Base-by-base conservation (phyloP, 371 early-diverging fungal species). In the Enteropsectra breve region DNA sequence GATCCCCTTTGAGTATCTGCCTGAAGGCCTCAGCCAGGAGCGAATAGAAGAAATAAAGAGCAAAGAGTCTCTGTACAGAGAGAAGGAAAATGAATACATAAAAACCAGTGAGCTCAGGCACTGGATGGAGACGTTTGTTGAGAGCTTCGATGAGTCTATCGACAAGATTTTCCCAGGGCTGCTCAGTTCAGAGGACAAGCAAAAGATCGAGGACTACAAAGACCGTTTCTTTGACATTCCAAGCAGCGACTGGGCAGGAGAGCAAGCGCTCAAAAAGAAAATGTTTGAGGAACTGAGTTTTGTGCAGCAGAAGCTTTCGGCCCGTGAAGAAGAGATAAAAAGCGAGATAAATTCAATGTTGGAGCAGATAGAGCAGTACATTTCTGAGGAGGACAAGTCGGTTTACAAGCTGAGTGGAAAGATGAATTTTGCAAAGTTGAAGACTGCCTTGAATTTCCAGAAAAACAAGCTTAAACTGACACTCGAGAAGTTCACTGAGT, bases 111-210 rank as follows among this genome's bases (percentile, higher is more conserved):
- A 30, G 56, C 11, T 26, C 15, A 8, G 56, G 6, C 24, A 56
- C 28, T 6, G 6, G 11, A 11, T 26, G 8, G 56, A 56, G 34
- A 40, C 24, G 11, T 37, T 11, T 36, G 8, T 56, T 21, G 56
- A 56, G 8, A 18, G 23, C 11, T 56, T 56, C 28, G 56, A 5
- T 21, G 6, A 5, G 18, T 5, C 26, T 34, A n/a, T 56, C 8
- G 34, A 56, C 5, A 34, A 26, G 38, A 34, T 11, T 11, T 56
- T 56, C 34, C 56, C 56, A 37, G 56, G 56, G 8, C 56, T 56
- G 15, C 8, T 56, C 34, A 40, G 21, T 18, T 23, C 34, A 8
- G 56, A 56, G 6, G 56, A 56, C 38, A 56, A 34, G 24, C 15
- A 56, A 8, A 34, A 26, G 38, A 56, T 56, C 8, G 56, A 56